A percentile compares a stretch with the other conserved stretches of the same genome.
phyloP scores from a whole-genome alignment of 768 basidiomycete species.

The Trametes sanguinea region DNA sequence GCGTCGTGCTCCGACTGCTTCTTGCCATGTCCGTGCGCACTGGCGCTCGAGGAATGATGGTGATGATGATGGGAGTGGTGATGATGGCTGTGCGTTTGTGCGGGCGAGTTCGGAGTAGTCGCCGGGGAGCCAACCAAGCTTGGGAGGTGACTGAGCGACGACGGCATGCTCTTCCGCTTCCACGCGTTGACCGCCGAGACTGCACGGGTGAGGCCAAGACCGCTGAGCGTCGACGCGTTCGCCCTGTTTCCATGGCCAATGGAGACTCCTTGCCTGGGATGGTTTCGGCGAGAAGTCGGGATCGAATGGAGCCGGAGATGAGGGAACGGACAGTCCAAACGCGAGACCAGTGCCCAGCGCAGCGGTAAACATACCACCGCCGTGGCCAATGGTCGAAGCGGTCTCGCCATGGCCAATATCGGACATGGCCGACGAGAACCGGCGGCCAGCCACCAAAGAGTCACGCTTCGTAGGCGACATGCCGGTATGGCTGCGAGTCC shows the following conservation, averaged over 20 bases:
- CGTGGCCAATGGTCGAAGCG: conserved; percentile 7
- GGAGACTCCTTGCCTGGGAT: background rate
- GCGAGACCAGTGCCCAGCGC: conserved; percentile 33
- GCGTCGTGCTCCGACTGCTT: conserved; percentile 26
- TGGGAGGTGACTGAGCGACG: conserved; percentile 23
- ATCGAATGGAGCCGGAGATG: conserved; percentile 4
- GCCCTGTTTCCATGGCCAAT: conserved; percentile 9
- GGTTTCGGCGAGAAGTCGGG: conserved; percentile 1
- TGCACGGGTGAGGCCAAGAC: conserved; percentile 21
- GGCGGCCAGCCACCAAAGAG: conserved; percentile 1
- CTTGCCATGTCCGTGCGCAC: background rate
- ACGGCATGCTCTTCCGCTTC: conserved; percentile 28
- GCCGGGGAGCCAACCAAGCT: conserved; percentile 1
- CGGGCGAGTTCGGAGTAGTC: conserved; percentile 5
- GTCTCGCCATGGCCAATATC: conserved; percentile 11
- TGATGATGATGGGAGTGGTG: background rate
- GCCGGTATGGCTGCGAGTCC: conserved; percentile 15
- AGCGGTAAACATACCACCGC: conserved; percentile 31
- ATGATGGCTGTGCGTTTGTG: background rate
- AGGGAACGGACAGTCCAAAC: conserved; percentile 26
- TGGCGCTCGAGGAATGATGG: background rate
- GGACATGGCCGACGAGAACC: conserved; percentile 18
- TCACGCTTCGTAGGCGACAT: conserved; percentile 5
- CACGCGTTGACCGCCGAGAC: conserved; percentile 25
- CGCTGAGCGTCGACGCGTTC: conserved; percentile 9